Evolutionary conservation across 129 eudicot species (phyloP).

Genomic region (Arctium minus): DNA sequence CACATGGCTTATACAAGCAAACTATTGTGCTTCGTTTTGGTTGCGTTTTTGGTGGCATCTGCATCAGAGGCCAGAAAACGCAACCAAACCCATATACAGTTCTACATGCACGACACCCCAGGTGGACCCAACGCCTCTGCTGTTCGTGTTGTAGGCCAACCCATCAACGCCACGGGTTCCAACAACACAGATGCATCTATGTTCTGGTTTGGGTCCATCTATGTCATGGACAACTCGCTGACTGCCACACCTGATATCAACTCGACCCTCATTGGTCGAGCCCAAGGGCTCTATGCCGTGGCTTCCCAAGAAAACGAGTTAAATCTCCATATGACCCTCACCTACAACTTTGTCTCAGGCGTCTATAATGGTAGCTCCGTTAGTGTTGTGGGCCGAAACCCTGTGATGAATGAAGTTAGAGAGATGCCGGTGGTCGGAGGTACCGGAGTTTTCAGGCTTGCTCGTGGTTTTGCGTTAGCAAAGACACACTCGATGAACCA

Average conservation of each 20-base stretch:
- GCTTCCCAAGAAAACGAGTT: slow-evolving; percentile 13
- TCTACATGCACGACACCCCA: slow-evolving; percentile 54
- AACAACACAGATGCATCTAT: not conserved
- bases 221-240: slow-evolving; percentile 37
- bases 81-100: slow-evolving; percentile 43
- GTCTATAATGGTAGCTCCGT: slow-evolving; percentile 38
- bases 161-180: not conserved
- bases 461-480: slow-evolving; percentile 39
- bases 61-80: slow-evolving; percentile 24
- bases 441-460: slow-evolving; percentile 36
- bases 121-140: slow-evolving; percentile 49
- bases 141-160: slow-evolving; percentile 25
- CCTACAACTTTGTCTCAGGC: slow-evolving; percentile 28
- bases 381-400: slow-evolving; percentile 34
- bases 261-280: slow-evolving; percentile 49
- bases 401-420: slow-evolving; percentile 24
- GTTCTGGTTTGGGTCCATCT: slow-evolving; percentile 28
- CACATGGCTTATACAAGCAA: slow-evolving; percentile 16
- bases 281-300: slow-evolving; percentile 40
- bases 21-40: not conserved
- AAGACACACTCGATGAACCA: slow-evolving; percentile 20
- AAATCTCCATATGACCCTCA: slow-evolving; percentile 36
- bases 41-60: not conserved
- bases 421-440: slow-evolving; percentile 57
- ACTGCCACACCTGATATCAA: slow-evolving; percentile 31